phyloP scores from a whole-genome alignment of 805 yeast species.

The Starmerella geochares region DNA sequence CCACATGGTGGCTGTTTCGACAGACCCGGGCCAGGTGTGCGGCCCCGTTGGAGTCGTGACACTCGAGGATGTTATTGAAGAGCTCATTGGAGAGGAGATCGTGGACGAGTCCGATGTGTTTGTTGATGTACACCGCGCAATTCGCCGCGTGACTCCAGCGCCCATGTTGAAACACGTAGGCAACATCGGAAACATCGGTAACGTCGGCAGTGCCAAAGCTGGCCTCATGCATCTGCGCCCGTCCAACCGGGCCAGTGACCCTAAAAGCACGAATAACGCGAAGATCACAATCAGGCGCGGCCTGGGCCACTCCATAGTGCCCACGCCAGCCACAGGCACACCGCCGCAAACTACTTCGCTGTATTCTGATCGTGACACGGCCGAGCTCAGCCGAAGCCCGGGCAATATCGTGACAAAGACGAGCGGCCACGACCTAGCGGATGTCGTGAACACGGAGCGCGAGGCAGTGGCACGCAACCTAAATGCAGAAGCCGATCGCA shows the following conservation, averaged over 20 bases:
- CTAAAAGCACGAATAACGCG: slow-evolving; percentile 48
- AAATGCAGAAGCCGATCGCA: not conserved
- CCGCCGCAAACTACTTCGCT: not conserved
- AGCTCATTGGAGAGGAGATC: slow-evolving; percentile 92
- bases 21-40: slow-evolving; percentile 64
- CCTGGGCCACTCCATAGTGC: not conserved
- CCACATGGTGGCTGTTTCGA: slow-evolving; percentile 90
- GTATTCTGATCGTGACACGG: not conserved
- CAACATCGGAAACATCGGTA: slow-evolving; percentile 1
- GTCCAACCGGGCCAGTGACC: slow-evolving; percentile 55
- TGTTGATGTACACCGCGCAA: slow-evolving; percentile 78
- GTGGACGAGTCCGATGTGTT: slow-evolving; percentile 94
- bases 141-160: slow-evolving; percentile 43
- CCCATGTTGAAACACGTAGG: slow-evolving; percentile 27
- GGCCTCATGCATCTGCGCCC: slow-evolving; percentile 21
- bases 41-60: slow-evolving; percentile 91
- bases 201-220: not conserved
- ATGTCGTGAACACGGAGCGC: slow-evolving; percentile 19
- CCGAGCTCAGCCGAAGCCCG: slow-evolving; percentile 15
- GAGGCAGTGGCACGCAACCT: slow-evolving; percentile 21
- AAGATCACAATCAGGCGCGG: slow-evolving; percentile 53
- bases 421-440: slow-evolving; percentile 1
- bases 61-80: slow-evolving; percentile 95
- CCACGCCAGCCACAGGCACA: not conserved
- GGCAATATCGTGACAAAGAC: slow-evolving; percentile 17